Percentiles rank a stretch among this genome's conserved stretches.
These are phyloP conservation scores for Monosporozyma unispora DNA, from an alignment of 805 yeast species.

Conservation along the genomic window DNA sequence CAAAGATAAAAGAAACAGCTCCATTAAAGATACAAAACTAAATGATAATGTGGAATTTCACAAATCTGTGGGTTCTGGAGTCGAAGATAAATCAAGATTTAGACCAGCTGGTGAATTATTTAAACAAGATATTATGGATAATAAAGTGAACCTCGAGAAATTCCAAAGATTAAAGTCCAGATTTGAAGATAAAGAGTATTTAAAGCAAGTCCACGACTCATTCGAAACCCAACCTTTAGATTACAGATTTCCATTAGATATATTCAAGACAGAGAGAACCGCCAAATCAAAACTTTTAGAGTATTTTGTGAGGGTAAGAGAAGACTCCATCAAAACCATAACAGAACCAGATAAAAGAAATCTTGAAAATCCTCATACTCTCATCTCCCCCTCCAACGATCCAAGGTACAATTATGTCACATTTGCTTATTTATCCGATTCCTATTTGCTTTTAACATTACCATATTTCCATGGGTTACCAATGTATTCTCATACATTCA, in stretches of 20 bases:
- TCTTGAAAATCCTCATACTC: background rate
- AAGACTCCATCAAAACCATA: conserved; percentile 1
- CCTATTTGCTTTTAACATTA: conserved; percentile 43
- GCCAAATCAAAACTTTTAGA: conserved; percentile 12
- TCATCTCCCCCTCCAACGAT: conserved; percentile 18
- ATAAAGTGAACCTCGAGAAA: background rate
- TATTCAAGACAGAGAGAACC: conserved; percentile 14
- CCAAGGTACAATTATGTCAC: conserved; percentile 43
- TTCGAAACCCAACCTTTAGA: conserved; percentile 27
- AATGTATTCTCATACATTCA: conserved; percentile 39
- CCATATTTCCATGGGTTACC: conserved; percentile 43
- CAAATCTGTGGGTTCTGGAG: background rate
- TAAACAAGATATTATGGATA: conserved; percentile 11
- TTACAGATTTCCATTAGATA: conserved; percentile 31
- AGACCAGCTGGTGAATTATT: conserved; percentile 13
- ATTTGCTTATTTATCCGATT: conserved; percentile 51
- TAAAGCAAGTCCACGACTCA: conserved; percentile 25
- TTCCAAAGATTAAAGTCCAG: background rate
- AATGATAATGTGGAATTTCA: background rate
- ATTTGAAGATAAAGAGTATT: conserved; percentile 4
- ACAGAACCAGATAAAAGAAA: background rate
- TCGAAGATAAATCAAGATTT: background rate
- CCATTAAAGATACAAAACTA: background rate
- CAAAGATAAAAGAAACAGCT: background rate
- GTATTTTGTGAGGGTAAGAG: conserved; percentile 22